Percentiles rank a stretch among this genome's conserved stretches.
These are phyloP conservation scores for Lindgomyces ingoldianus DNA, from an alignment of 495 filamentous ascomycete genomes.

Conservation along the genomic window DNA sequence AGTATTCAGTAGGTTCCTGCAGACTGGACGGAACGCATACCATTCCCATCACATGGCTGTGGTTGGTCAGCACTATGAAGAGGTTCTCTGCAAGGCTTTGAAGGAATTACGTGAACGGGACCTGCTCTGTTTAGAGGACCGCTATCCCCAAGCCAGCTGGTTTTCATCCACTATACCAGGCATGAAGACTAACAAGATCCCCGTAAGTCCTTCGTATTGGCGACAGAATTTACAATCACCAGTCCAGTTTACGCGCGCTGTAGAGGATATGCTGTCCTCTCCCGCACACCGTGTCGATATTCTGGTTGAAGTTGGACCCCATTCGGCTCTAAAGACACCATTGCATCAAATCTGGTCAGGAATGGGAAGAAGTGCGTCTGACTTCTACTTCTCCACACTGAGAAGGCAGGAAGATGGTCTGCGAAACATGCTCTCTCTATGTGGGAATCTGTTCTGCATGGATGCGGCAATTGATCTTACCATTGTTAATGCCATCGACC, in stretches of 20 bases:
- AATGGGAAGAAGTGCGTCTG: not conserved
- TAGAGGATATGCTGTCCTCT: not conserved
- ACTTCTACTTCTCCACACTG: slow-evolving; percentile 4
- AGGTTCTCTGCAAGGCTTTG: not conserved
- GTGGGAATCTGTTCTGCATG: slow-evolving; percentile 10
- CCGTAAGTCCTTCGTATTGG: slow-evolving; percentile 12
- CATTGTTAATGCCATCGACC: slow-evolving; percentile 16
- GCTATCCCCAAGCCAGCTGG: not conserved
- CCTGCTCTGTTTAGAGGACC: not conserved
- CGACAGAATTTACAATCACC: slow-evolving; percentile 19
- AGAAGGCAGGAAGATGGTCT: slow-evolving; percentile 1
- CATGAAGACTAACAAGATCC: not conserved
- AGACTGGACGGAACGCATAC: slow-evolving; percentile 26
- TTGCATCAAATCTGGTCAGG: slow-evolving; percentile 15
- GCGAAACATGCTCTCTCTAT: not conserved
- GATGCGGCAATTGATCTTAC: slow-evolving; percentile 8
- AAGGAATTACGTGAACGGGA: not conserved
- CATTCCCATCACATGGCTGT: slow-evolving; percentile 26
- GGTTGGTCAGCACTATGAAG: slow-evolving; percentile 5
- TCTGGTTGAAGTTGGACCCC: slow-evolving; percentile 32
- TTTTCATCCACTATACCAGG: slow-evolving; percentile 13
- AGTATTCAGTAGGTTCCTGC: slow-evolving; percentile 8
- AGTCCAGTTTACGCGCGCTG: slow-evolving; percentile 20
- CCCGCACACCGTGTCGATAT: not conserved
- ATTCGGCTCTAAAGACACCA: slow-evolving; percentile 13